Evolutionary conservation across 352 stramenopile genomes (phyloP), one percentile per base, ranked within the genome.

Genomic region (Pilasporangium apinafurcum): DNA sequence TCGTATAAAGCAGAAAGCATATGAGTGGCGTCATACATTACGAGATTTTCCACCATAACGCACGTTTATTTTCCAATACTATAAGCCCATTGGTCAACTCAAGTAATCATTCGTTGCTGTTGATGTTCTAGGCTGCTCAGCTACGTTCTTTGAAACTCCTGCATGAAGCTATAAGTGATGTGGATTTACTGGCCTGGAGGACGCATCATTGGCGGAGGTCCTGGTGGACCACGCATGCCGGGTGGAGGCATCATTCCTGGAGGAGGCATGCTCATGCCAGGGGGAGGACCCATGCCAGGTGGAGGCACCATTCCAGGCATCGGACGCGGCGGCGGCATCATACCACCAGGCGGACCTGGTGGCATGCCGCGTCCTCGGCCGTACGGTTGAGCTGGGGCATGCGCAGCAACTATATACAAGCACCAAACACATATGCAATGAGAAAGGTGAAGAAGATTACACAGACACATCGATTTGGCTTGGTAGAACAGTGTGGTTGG

Each of bases 321-420:
- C 26, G 68, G 66, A 43, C 66, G 63, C 34, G 68, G 68, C 33
- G 76, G 73, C 32, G 73, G 70, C 53, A 86, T 75, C 67, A 87
- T 84, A 16, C 69, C 64, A 4, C 68, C 67, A 9, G 70, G 62
- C 30, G 60, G 68, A 39, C 62, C 71, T 13, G 69, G n/a, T n/a
- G n/a, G 76, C 37, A 89, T 85, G 20, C 79, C 82, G 28, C 79
- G 76, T 32, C 83, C 83, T 24, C 81, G 73, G 26, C 81, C 81
- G 51, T 93, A 95, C 28, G 79, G 38, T 49, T 91, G 74, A 14
- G 83, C 71, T 38, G 87, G 79, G 14, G 83, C 83, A 48, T 87
- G 78, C n/a, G 79, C 79, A 45, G 78, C 69, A 40, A 93, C 81
- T 83, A 42, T 40, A 22, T 38, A 44, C 31, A 20, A 20, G 24